Evolutionary conservation across 2,329 filamentous ascomycete species (phyloP).

Genomic region (Paecilomyces fulvus): DNA sequence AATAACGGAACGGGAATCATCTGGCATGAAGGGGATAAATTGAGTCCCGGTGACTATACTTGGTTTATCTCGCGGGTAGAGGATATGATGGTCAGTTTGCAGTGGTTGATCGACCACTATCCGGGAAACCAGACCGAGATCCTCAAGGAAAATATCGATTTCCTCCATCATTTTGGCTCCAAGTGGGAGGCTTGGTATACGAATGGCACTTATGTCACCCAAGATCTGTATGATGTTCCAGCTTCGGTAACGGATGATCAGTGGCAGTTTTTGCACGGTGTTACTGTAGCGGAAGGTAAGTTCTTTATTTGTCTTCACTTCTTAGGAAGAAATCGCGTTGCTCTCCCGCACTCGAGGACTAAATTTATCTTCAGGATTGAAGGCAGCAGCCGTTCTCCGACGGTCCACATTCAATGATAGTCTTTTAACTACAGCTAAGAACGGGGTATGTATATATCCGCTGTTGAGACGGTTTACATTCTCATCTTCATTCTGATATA

Average conservation of each 20-base stretch:
- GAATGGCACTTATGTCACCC: slow-evolving; percentile 28
- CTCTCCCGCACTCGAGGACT: too few relatives aligned
- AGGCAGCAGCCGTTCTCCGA: slow-evolving; percentile 37
- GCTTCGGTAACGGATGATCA: slow-evolving; percentile 19
- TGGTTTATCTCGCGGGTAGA: slow-evolving; percentile 33
- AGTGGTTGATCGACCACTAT: slow-evolving; percentile 42
- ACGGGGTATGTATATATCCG: slow-evolving; percentile 17
- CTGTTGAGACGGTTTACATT: neutral
- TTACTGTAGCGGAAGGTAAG: slow-evolving; percentile 38
- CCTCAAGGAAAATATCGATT: slow-evolving; percentile 37
- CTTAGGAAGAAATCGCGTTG: too few relatives aligned
- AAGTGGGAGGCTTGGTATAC: slow-evolving; percentile 36
- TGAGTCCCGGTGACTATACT: slow-evolving; percentile 28
- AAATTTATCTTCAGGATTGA: slow-evolving; percentile 35
- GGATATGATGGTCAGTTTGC: slow-evolving; percentile 40
- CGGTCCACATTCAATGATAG: slow-evolving; percentile 39
- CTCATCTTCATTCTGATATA: neutral
- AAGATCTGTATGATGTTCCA: slow-evolving; percentile 25
- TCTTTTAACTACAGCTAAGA: slow-evolving; percentile 31
- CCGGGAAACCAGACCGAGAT: slow-evolving; percentile 27
- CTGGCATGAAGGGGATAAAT: slow-evolving; percentile 31
- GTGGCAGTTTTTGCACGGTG: slow-evolving; percentile 39
- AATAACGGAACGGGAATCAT: slow-evolving; percentile 46
- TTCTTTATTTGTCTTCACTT: too few relatives aligned
- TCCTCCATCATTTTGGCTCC: slow-evolving; percentile 31